Conservation (phyloP, 305 asterid genomes). For the Plantago rigida region DNA sequence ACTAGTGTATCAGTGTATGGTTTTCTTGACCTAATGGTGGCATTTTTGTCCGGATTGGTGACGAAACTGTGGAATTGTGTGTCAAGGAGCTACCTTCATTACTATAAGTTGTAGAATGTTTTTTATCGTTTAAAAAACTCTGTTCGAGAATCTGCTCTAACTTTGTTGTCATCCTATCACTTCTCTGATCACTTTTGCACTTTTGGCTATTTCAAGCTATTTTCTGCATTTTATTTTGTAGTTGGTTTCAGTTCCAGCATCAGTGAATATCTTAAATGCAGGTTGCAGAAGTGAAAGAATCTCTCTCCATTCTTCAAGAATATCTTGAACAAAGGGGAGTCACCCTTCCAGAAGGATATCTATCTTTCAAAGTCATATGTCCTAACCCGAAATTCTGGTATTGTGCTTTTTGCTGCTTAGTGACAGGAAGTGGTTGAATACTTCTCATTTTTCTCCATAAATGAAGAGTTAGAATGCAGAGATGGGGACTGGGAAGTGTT, state of each 20-base stretch:
- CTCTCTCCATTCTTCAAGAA: slow-evolving; percentile 58
- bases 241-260: background rate
- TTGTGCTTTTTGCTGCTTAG: slow-evolving; percentile 12
- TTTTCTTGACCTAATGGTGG: background rate
- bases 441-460: background rate
- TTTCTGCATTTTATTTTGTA: background rate
- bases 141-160: too few species aligned
- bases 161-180: too few species aligned
- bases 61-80: too few species aligned
- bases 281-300: slow-evolving; percentile 57
- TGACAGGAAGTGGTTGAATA: background rate
- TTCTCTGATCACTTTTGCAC: too few species aligned
- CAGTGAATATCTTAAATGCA: slow-evolving; percentile 24
- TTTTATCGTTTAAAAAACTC: too few species aligned
- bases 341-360: slow-evolving; percentile 59
- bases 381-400: slow-evolving; percentile 64
- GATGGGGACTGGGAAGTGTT: too few species aligned
- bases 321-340: slow-evolving; percentile 85
- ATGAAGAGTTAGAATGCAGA: too few species aligned
- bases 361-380: slow-evolving; percentile 66
- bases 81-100: too few species aligned
- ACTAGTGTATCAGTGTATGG: background rate
- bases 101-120: too few species aligned
- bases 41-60: background rate
- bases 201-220: too few species aligned